These are phyloP conservation scores for Fusarium torulosum DNA, from an alignment of 2,329 filamentous ascomycete species.

Conservation along the genomic window DNA sequence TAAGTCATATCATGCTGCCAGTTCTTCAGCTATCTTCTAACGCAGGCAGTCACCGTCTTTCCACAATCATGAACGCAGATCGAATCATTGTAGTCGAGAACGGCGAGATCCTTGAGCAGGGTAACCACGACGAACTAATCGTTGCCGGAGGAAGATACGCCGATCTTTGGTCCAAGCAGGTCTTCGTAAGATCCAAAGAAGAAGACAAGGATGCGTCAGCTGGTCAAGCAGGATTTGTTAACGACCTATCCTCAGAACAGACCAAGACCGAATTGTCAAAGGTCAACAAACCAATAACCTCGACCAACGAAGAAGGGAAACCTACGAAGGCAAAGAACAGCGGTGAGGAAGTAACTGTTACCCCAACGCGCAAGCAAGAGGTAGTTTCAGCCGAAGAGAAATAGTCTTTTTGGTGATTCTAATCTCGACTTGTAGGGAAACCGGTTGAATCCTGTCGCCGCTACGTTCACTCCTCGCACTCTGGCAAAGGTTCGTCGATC, in stretches of 20 bases:
- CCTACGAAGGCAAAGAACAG: conserved; percentile 36
- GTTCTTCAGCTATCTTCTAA: conserved; percentile 14
- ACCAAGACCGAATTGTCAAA: conserved; percentile 54
- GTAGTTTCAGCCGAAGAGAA: conserved; percentile 58
- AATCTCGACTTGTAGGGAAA: conserved; percentile 61
- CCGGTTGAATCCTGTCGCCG: conserved; percentile 67
- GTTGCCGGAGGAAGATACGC: conserved; percentile 71
- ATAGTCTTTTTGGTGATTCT: conserved; percentile 55
- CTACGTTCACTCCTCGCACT: conserved; percentile 65
- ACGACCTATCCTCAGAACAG: conserved; percentile 55
- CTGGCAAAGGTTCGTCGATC: conserved; percentile 35
- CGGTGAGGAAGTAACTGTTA: conserved; percentile 49
- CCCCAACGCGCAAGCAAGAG: conserved; percentile 60
- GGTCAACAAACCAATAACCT: conserved; percentile 48
- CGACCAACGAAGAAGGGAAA: conserved; percentile 44
- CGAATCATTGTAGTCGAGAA: conserved; percentile 74
- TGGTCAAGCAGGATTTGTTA: conserved; percentile 50
- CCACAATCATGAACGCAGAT: conserved; percentile 78
- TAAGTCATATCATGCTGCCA: conserved; percentile 51
- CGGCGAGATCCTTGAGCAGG: conserved; percentile 73
- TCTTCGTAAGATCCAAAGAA: conserved; percentile 65
- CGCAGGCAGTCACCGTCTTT: conserved; percentile 70
- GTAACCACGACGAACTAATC: conserved; percentile 70
- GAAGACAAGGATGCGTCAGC: conserved; percentile 41
- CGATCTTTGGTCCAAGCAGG: conserved; percentile 74